phyloP scores from a whole-genome alignment of 1,139 yeast species.

The Protomyces macrosporus region DNA sequence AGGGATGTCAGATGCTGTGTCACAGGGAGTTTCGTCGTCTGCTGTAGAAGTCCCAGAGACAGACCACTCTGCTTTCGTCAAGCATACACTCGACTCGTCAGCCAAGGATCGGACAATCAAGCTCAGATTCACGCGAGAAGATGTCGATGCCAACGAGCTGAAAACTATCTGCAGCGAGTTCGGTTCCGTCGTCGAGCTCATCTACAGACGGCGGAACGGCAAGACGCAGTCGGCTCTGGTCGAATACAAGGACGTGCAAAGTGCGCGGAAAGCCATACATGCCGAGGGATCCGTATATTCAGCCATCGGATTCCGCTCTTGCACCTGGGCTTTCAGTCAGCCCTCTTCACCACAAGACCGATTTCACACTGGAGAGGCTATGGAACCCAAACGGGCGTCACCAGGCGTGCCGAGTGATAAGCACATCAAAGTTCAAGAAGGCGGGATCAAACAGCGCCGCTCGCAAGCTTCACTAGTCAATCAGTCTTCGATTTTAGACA shows the following conservation, averaged over 20 bases:
- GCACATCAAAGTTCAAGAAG: neutral
- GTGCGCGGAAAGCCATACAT: neutral
- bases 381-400: neutral
- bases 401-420: neutral
- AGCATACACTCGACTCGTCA: constrained; percentile 3
- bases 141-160: neutral
- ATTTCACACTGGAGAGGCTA: too few species aligned
- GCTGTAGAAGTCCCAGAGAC: too few species aligned
- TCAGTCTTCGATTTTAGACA: neutral
- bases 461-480: neutral
- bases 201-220: neutral
- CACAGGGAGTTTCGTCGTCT: too few species aligned
- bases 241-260: neutral
- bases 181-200: constrained; percentile 23
- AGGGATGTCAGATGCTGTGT: too few species aligned
- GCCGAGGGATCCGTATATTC: neutral
- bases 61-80: too few species aligned
- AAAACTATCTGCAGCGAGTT: constrained; percentile 13
- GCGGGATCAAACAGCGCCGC: too few species aligned
- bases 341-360: too few species aligned
- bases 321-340: neutral
- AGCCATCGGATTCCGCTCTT: neutral
- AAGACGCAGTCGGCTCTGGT: constrained; percentile 8
- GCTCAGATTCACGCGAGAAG: constrained; percentile 24
- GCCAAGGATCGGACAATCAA: constrained; percentile 24